Base-by-base conservation (phyloP, 2,329 filamentous ascomycete species). In the Plenodomus biglobosus region DNA sequence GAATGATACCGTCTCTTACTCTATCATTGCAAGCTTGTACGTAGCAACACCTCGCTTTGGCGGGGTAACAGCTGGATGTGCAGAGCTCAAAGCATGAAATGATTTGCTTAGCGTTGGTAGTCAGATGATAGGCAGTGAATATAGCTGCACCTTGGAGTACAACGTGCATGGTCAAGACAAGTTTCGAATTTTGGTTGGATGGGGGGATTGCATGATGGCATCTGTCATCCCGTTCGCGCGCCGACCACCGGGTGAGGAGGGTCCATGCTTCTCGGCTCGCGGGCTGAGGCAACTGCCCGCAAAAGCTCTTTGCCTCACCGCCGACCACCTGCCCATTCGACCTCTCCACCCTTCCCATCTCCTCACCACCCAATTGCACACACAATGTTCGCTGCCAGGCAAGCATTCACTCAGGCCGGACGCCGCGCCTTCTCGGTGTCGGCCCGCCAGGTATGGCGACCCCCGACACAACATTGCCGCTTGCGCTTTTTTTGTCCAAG, bases 311-410 rank as follows among this genome's bases (percentile, higher is more conserved):
- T 37, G 35, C 35, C 16, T 37, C 35, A 20, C 18, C 16, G 16
- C 35, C 35, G 35, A 37, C 35, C 18, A 17, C 35, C 18, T 20
- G 22, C 22, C 22, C 5, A 24, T 18, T n/a, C 34, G 15, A 36
- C 34, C 6, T 37, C 8, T 18, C 35, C 35, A 37, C 35, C 35
- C 16, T 32, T 15, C 27, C 27, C 27, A 40, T 59, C 55, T 57
- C 54, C 53, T 38, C 48, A 43, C 43, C 40, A 47, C 45, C 46
- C 55, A 57, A 54, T 58, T 53, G 46, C 46, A 50, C 48, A 46
- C 65, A 67, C 52, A 55, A 86, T 95, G 90, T 92, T 92, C 75
- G 83, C 86, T 61, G 75, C 77, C 63, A 76, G 78, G 65, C 75
- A 78, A 63, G 70, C 77, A 55, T 75, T 79, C 65, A 72, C 74